These are phyloP conservation scores for Perkinsus marinus DNA, from an alignment of 169 alveolate genomes.

Conservation along the genomic window DNA sequence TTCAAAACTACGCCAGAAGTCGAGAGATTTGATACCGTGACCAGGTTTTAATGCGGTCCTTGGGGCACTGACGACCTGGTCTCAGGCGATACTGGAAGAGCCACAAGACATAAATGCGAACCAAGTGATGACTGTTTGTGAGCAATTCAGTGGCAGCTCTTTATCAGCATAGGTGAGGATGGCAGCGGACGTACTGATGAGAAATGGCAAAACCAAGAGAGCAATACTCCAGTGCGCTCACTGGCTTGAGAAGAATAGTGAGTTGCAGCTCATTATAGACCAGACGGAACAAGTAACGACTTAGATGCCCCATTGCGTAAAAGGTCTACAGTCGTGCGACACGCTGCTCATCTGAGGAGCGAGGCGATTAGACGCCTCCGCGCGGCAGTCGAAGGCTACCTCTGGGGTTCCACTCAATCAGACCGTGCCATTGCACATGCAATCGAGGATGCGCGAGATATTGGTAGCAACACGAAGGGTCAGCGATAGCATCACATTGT, in stretches of 20 bases:
- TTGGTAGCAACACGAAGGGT: not conserved
- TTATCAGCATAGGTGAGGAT: not conserved
- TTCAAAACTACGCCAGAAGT: too few relatives aligned
- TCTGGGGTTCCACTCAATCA: not conserved
- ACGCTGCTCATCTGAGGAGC: not conserved
- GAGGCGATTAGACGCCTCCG: not conserved
- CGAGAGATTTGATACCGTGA: too few relatives aligned
- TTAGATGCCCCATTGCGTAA: not conserved
- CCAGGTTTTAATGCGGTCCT: not conserved
- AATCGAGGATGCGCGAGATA: not conserved
- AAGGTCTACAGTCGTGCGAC: not conserved
- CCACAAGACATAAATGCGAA: not conserved
- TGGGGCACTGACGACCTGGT: not conserved
- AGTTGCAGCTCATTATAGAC: not conserved
- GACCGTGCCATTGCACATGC: not conserved
- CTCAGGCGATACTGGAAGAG: too few relatives aligned
- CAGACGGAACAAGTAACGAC: not conserved
- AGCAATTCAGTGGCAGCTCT: not conserved
- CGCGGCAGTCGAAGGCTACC: not conserved
- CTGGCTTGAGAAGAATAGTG: not conserved
- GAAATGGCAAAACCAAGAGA: not conserved
- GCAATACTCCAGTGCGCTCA: not conserved
- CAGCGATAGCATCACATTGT: too few relatives aligned
- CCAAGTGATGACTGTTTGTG: not conserved
- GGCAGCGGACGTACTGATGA: not conserved